Conservation (phyloP, 805 yeast species). For the Wickerhamomyces queroliae region DNA sequence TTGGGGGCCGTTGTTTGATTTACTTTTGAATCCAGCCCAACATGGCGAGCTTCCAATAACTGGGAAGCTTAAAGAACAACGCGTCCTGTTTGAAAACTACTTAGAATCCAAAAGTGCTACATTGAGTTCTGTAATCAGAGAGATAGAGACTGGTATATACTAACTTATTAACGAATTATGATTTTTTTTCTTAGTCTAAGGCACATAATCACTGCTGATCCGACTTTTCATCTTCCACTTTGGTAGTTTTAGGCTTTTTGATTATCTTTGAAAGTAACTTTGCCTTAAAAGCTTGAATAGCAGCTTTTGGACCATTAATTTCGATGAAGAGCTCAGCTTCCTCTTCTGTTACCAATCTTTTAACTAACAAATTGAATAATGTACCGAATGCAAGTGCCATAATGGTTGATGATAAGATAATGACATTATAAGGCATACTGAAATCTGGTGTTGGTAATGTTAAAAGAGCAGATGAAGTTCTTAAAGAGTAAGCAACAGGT, state of each 20-base stretch:
- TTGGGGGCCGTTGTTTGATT: slow-evolving; percentile 65
- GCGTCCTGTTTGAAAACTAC: slow-evolving; percentile 38
- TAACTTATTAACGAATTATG: not conserved
- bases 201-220: too few species aligned
- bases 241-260: not conserved
- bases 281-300: not conserved
- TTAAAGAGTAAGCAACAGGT: slow-evolving; percentile 40
- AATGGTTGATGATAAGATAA: slow-evolving; percentile 86
- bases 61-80: slow-evolving; percentile 26
- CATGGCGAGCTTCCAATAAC: slow-evolving; percentile 35
- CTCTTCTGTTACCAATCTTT: slow-evolving; percentile 69
- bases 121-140: slow-evolving; percentile 28
- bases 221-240: too few species aligned
- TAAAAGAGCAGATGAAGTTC: slow-evolving; percentile 84
- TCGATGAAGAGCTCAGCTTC: slow-evolving; percentile 31
- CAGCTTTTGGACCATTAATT: slow-evolving; percentile 12
- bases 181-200: not conserved
- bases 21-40: slow-evolving; percentile 53
- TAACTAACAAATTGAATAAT: slow-evolving; percentile 69
- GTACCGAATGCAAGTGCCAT: slow-evolving; percentile 92
- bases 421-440: slow-evolving; percentile 97
- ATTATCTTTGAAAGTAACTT: not conserved
- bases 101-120: slow-evolving; percentile 17
- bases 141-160: slow-evolving; percentile 28
- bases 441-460: slow-evolving; percentile 96